Evolutionary conservation across 1,139 yeast species (phyloP).

Genomic region (Blastobotrys niveus): DNA sequence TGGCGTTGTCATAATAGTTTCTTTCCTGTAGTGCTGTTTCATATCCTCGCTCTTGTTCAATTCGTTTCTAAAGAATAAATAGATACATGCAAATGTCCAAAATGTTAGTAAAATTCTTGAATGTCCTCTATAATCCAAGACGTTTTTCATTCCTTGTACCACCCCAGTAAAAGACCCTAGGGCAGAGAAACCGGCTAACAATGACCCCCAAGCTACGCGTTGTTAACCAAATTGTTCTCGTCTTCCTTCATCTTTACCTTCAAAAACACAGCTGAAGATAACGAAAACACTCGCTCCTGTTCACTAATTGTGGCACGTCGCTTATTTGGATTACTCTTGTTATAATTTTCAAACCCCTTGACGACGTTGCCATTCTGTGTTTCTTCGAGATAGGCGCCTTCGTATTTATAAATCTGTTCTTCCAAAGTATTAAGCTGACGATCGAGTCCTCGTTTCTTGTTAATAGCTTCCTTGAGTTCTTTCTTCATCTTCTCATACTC

Average conservation of each 20-base stretch:
- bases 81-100: too few relatives aligned
- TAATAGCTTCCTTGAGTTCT: constrained; percentile 59
- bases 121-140: too few relatives aligned
- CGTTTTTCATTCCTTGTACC: too few relatives aligned
- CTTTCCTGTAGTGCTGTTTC: too few relatives aligned
- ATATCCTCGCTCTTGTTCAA: background rate
- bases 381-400: constrained; percentile 71
- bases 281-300: constrained; percentile 78
- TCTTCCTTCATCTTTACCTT: constrained; percentile 37
- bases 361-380: constrained; percentile 71
- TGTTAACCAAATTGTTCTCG: constrained; percentile 18
- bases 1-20: too few relatives aligned
- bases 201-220: too few relatives aligned
- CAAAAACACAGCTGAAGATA: constrained; percentile 69
- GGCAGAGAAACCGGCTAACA: too few relatives aligned
- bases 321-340: constrained; percentile 50
- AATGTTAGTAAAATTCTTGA: too few relatives aligned
- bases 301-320: constrained; percentile 59
- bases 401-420: constrained; percentile 76
- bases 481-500: constrained; percentile 66
- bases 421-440: constrained; percentile 55
- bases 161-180: too few relatives aligned
- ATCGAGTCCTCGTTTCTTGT: constrained; percentile 60
- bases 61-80: background rate
- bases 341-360: constrained; percentile 81